Base-by-base conservation (phyloP, 2,329 filamentous ascomycete species). In the Endoconidiophora laricicola region DNA sequence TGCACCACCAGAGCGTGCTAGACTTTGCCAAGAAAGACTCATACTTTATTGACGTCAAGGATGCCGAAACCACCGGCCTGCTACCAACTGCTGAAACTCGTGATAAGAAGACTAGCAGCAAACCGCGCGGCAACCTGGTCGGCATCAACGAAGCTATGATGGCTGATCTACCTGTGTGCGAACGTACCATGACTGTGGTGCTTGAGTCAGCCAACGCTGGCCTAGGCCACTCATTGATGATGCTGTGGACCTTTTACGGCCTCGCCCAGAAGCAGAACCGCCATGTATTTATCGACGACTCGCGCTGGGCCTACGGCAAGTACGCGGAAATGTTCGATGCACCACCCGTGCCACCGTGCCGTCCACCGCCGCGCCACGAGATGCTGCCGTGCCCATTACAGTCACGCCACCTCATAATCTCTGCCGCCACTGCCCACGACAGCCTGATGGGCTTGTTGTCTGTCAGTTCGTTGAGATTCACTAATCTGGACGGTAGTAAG, bases 271-370 rank as follows among this genome's bases (percentile, higher is more conserved):
- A 79, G 53, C 83, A 93, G 60, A 76, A 75, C 12, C 71, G 86
- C 22, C 71, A 78, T 1, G 93, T 94, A 63, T 93, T 94, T 65
- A 70, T 94, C 55, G 85, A 93, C 58, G 86, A 94, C 63, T 78
- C 81, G 5, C 73, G 81, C 56, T 94, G 87, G 81, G 79, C 82
- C 1, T 91, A 91, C 58, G 86, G 86, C 7, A 70, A 72, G 47
- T 94, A 85, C 59, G 72, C 72, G 0, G 72, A 76, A 46, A 86
- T 84, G 58, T 93, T 94, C 63, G 66, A 74, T 43, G 65, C 76
- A 2, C 81, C 81, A 1, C 80, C 83, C 0, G 57, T 70, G 2
- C 78, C 81, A 1, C 63, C 67, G 22, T 93, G 86, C 61, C 71
- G 74, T 6, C 77, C 81, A 16, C 85, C 86, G 10, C 80, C 82